phyloP scores from a whole-genome alignment of 2,329 filamentous ascomycete species.

The Aspergillus sp. region DNA sequence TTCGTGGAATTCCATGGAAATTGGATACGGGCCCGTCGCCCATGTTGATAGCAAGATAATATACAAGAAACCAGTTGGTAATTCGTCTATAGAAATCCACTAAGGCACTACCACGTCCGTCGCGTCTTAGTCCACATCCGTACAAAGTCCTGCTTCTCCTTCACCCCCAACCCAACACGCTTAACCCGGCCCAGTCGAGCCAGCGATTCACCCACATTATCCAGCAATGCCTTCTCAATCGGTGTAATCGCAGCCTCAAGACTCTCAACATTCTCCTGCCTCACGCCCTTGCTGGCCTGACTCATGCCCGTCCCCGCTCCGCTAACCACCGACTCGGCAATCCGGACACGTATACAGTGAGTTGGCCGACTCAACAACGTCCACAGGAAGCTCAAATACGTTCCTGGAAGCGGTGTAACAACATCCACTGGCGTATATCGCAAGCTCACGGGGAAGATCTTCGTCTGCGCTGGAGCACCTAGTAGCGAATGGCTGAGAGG shows the following conservation, averaged over 20 bases:
- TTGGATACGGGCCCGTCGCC: no score
- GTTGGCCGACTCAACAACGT: conserved; percentile 75
- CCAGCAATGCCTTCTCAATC: conserved; percentile 65
- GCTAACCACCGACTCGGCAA: conserved; percentile 62
- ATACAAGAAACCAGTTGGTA: no score
- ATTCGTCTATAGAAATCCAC: not conserved
- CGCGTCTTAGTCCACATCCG: conserved; percentile 55
- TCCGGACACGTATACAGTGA: conserved; percentile 83
- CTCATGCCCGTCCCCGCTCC: conserved; percentile 14
- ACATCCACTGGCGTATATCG: conserved; percentile 85
- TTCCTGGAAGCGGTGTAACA: conserved; percentile 77
- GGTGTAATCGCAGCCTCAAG: conserved; percentile 30
- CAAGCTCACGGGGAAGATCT: conserved; percentile 85
- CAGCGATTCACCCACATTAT: conserved; percentile 74
- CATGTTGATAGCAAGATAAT: no score
- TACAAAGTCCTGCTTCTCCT: conserved; percentile 78
- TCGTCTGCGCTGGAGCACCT: conserved; percentile 57
- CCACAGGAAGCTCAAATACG: conserved; percentile 72
- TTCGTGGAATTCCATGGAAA: no score
- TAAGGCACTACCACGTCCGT: conserved; percentile 19
- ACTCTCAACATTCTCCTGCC: conserved; percentile 43
- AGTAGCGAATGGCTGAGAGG: conserved; percentile 74
- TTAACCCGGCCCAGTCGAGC: conserved; percentile 84
- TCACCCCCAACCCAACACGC: conserved; percentile 73
- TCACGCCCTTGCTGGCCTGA: conserved; percentile 24